A percentile compares a stretch with the other conserved stretches of the same genome.
Evolutionary conservation across 2,329 filamentous ascomycete species (phyloP).

Genomic region (Paecilomyces fulvus): DNA sequence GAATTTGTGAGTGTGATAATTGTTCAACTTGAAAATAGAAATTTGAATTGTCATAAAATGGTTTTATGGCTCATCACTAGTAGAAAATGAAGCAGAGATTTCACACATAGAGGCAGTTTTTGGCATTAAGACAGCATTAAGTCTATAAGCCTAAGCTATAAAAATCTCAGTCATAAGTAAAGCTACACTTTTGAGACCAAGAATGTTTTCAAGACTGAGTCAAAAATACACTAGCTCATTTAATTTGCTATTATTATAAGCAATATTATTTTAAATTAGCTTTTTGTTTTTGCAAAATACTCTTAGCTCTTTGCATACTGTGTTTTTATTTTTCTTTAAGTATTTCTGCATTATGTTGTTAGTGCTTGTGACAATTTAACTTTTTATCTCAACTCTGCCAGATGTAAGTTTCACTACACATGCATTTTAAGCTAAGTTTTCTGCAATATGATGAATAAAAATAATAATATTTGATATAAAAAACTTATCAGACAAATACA

Average conservation of each 20-base stretch:
- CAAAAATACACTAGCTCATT: conserved; percentile 7
- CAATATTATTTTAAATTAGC: conserved; percentile 11
- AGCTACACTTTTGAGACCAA: conserved; percentile 11
- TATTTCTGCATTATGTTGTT: conserved; percentile 19
- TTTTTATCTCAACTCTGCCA: conserved; percentile 2
- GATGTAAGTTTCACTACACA: conserved; percentile 8
- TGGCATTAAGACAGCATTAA: not conserved
- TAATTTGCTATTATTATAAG: conserved; percentile 7
- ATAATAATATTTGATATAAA: conserved; percentile 17
- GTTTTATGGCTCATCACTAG: too few species aligned
- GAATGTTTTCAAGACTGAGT: conserved; percentile 10
- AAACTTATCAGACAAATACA: conserved; percentile 18
- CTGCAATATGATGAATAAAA: conserved; percentile 16
- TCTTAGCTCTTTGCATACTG: conserved; percentile 17
- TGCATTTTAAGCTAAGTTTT: conserved; percentile 11
- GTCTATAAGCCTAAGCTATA: conserved; percentile 8
- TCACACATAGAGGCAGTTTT: too few species aligned
- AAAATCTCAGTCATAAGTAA: conserved; percentile 16
- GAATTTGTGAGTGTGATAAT: too few species aligned
- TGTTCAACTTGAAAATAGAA: too few species aligned
- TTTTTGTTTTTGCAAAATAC: conserved; percentile 13
- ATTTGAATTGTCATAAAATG: too few species aligned
- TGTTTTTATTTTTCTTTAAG: conserved; percentile 17
- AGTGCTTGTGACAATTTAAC: conserved; percentile 17
- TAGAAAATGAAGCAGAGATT: too few species aligned